Conservation (phyloP, 768 basidiomycete genomes). For the Russula sp. region DNA sequence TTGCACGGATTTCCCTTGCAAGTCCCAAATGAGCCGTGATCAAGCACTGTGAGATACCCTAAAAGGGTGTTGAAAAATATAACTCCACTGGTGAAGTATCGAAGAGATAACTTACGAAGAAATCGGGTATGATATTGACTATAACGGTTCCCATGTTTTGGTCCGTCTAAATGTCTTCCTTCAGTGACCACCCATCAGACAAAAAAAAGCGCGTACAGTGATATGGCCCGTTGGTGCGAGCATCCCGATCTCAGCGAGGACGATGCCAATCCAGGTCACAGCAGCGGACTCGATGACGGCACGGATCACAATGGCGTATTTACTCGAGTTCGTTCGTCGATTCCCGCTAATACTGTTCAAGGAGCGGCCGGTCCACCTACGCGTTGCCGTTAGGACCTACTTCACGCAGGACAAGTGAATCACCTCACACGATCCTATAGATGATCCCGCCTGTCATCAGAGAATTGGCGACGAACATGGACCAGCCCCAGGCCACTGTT, state of each 20-base stretch:
- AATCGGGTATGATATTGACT: constrained; percentile 12
- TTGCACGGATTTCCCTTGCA: not conserved
- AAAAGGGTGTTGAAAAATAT: not conserved
- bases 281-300: constrained; percentile 33
- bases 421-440: constrained; percentile 30
- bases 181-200: not conserved
- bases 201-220: constrained; percentile 19
- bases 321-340: not conserved
- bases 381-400: not conserved
- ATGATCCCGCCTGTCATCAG: constrained; percentile 32
- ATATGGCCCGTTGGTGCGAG: constrained; percentile 31
- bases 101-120: constrained; percentile 16
- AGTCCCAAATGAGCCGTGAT: constrained; percentile 33
- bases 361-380: constrained; percentile 1
- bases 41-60: constrained; percentile 35
- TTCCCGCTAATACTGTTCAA: not conserved
- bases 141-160: constrained; percentile 11
- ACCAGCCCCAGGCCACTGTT: constrained; percentile 34
- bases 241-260: constrained; percentile 31
- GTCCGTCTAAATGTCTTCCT: not conserved
- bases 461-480: constrained; percentile 32
- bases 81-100: not conserved
- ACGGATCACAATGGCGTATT: constrained; percentile 17
- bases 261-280: constrained; percentile 34
- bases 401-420: not conserved